Percentiles rank a stretch among this genome's conserved stretches.
Conservation (phyloP, 1,284 basidiomycete genomes). For the Leccinum angustisporum region DNA sequence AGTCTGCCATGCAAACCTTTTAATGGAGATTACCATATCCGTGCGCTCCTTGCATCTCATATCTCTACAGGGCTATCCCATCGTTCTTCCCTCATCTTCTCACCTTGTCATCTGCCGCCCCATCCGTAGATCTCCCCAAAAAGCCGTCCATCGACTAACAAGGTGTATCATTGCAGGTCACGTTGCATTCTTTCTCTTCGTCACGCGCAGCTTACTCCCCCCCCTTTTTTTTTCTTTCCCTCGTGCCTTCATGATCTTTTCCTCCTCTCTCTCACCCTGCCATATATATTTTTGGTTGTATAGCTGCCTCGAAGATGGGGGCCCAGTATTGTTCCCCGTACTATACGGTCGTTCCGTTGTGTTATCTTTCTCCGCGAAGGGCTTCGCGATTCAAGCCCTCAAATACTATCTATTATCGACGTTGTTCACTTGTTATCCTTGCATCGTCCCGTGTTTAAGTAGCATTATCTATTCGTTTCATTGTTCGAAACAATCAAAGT, state of each 20-base stretch:
- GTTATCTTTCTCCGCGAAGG: background rate
- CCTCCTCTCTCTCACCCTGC: conserved; percentile 19
- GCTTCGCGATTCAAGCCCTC: conserved; percentile 23
- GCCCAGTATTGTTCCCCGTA: background rate
- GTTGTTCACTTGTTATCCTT: background rate
- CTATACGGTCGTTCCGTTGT: background rate
- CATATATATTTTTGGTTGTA: conserved; percentile 35
- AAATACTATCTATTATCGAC: conserved; percentile 29
- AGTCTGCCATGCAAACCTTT: too few relatives aligned
- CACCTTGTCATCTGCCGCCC: background rate
- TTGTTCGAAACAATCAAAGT: background rate
- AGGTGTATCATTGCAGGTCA: too few relatives aligned
- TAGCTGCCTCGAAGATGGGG: conserved; percentile 16
- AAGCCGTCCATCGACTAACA: background rate
- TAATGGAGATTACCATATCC: conserved; percentile 16
- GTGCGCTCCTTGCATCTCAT: conserved; percentile 9
- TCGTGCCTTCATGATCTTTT: background rate
- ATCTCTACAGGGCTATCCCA: conserved; percentile 5
- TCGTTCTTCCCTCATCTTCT: background rate
- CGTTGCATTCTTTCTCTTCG: conserved; percentile 5
- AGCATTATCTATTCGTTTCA: background rate
- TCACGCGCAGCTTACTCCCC: conserved; percentile 3
- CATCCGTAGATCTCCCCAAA: conserved; percentile 22
- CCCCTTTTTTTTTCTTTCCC: background rate
- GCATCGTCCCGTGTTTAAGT: background rate